Percentiles rank a stretch among this genome's conserved stretches.
phyloP scores from a whole-genome alignment of 257 asterid species.

The Schizonepeta tenuifolia region DNA sequence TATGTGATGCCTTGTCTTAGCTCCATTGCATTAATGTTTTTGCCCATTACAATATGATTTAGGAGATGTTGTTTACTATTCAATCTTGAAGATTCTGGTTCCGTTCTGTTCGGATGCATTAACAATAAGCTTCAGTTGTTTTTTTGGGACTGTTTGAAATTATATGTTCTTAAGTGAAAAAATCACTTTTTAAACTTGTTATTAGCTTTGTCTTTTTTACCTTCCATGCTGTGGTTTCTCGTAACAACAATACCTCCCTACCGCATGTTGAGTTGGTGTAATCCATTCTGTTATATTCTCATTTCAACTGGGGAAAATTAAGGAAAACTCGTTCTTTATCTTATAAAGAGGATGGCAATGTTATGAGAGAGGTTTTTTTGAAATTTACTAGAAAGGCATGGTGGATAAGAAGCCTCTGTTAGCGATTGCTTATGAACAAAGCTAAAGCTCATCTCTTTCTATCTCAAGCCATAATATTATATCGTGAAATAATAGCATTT shows the following conservation, averaged over 20 bases:
- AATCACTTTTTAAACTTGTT: not conserved
- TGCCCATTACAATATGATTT: not conserved
- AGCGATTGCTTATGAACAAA: not conserved
- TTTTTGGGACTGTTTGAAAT: not conserved
- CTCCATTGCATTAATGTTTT: not conserved
- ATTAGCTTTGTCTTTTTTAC: not conserved
- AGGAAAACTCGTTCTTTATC: conserved; percentile 11
- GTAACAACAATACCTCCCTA: not conserved
- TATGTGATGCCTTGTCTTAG: conserved; percentile 21
- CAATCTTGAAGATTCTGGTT: not conserved
- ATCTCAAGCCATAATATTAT: not conserved
- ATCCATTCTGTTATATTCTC: not conserved
- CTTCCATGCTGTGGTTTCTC: not conserved
- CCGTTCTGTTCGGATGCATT: not conserved
- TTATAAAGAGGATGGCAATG: conserved; percentile 6
- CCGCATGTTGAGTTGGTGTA: conserved; percentile 1
- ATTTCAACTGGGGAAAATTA: conserved; percentile 7
- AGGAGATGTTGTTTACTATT: conserved; percentile 27
- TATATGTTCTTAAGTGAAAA: not conserved
- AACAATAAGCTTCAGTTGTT: not conserved
- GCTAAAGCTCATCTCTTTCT: not conserved
- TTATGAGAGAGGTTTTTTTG: conserved; percentile 2
- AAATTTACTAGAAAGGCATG: conserved; percentile 4
- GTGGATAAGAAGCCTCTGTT: not conserved
- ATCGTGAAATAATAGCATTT: not conserved